Conservation (phyloP, 768 basidiomycete genomes). For the Naematelia encephala region DNA sequence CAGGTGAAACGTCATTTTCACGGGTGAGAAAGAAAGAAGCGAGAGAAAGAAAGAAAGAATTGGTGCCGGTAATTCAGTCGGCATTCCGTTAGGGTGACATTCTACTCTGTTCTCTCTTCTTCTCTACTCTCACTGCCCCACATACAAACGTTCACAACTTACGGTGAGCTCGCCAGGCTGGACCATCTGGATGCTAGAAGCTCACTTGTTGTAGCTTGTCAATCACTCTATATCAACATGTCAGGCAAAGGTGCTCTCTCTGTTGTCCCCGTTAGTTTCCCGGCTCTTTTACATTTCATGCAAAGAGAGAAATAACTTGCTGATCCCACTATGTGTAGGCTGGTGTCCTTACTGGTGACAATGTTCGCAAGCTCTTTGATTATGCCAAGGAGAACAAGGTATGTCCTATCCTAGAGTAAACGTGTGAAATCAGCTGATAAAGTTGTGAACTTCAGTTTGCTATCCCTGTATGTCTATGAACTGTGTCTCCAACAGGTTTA, state of each 20-base stretch:
- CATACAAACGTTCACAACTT: too few species aligned
- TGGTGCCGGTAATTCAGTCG: neutral
- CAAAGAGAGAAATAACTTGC: neutral
- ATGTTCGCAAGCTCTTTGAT: constrained; percentile 91
- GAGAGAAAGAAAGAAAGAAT: neutral
- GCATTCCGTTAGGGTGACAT: neutral
- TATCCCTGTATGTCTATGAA: constrained; percentile 51
- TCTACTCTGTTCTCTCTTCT: neutral
- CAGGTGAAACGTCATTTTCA: neutral
- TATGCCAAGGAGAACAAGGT: constrained; percentile 88
- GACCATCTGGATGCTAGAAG: neutral
- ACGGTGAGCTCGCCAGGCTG: too few species aligned
- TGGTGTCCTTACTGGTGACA: constrained; percentile 91
- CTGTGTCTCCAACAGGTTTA: constrained; percentile 2
- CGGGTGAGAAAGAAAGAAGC: neutral
- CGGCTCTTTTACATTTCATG: neutral
- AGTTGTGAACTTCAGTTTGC: constrained; percentile 50
- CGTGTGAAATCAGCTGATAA: constrained; percentile 7
- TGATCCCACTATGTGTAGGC: too few species aligned
- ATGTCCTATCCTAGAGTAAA: constrained; percentile 24
- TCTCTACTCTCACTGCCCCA: too few species aligned
- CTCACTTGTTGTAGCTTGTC: neutral
- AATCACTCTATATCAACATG: constrained; percentile 24
- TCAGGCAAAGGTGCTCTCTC: constrained; percentile 49
- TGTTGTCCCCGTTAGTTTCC: constrained; percentile 51